Percentiles rank a stretch among this genome's conserved stretches.
Evolutionary conservation across 441 rosid genomes (phyloP).

Genomic region (Pelargonium myrrhifolium): DNA sequence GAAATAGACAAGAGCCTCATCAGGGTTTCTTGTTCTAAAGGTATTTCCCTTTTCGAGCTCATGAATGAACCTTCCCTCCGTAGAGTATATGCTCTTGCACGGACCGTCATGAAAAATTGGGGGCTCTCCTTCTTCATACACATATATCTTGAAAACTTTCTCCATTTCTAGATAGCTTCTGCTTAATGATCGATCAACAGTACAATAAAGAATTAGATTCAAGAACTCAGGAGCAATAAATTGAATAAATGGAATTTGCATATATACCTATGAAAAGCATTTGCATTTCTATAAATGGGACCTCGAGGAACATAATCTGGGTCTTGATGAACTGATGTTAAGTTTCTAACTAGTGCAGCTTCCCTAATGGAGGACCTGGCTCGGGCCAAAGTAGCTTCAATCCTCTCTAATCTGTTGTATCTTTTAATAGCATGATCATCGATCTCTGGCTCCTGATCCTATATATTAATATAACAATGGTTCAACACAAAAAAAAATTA

Average conservation of each 20-base stretch:
- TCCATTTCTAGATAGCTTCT: conserved; percentile 66
- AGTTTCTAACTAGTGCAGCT: conserved; percentile 39
- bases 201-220: neutral
- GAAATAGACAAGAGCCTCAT: conserved; percentile 49
- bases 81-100: conserved; percentile 44
- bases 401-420: conserved; percentile 32
- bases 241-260: neutral
- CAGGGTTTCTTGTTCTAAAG: conserved; percentile 35
- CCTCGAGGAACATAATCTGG: conserved; percentile 55
- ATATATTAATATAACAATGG: no score
- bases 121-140: conserved; percentile 57
- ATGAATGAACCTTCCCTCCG: conserved; percentile 50
- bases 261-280: conserved; percentile 56
- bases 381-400: conserved; percentile 43
- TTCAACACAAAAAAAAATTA: no score
- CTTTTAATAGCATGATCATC: no score
- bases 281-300: conserved; percentile 52
- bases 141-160: conserved; percentile 46
- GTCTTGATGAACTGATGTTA: conserved; percentile 33
- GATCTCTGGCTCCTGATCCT: no score
- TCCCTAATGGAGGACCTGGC: conserved; percentile 50
- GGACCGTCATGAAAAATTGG: conserved; percentile 53
- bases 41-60: conserved; percentile 35
- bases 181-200: no score
- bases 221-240: neutral